Conservation (phyloP, 768 basidiomycete species). For the Rossbeevera mucosa region DNA sequence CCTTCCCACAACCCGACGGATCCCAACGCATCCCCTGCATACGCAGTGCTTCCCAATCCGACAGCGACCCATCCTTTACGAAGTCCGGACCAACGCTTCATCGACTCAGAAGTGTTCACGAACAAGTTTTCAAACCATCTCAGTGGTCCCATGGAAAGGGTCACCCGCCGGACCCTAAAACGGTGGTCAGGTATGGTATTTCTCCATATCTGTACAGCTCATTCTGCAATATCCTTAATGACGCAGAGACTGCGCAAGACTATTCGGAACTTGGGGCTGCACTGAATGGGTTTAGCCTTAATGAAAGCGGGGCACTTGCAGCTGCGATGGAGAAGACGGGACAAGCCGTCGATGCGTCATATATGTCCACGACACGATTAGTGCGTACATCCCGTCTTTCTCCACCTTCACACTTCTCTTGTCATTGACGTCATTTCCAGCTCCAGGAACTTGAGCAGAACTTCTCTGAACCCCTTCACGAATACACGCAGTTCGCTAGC, state of each 20-base stretch:
- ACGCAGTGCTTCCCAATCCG: constrained; percentile 83
- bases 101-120: constrained; percentile 95
- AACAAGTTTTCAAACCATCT: constrained; percentile 93
- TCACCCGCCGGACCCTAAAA: constrained; percentile 86
- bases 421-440: constrained; percentile 38
- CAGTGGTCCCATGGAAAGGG: constrained; percentile 91
- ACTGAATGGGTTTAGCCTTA: constrained; percentile 89
- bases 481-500: constrained; percentile 89
- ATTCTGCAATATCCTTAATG: constrained; percentile 5
- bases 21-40: constrained; percentile 63
- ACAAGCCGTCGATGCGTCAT: constrained; percentile 92
- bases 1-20: constrained; percentile 94
- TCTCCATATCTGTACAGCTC: constrained; percentile 1
- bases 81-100: constrained; percentile 90
- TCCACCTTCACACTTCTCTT: constrained; percentile 2
- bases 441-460: constrained; percentile 91
- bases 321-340: constrained; percentile 93
- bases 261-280: constrained; percentile 88
- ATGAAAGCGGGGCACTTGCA: constrained; percentile 71
- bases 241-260: constrained; percentile 74
- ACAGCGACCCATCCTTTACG: constrained; percentile 85
- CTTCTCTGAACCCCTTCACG: constrained; percentile 94
- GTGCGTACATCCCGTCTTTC: constrained; percentile 40
- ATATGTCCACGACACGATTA: constrained; percentile 85
- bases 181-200: constrained; percentile 79